Conservation (phyloP, 2,329 filamentous ascomycete species). For the Colletotrichum sublineola region DNA sequence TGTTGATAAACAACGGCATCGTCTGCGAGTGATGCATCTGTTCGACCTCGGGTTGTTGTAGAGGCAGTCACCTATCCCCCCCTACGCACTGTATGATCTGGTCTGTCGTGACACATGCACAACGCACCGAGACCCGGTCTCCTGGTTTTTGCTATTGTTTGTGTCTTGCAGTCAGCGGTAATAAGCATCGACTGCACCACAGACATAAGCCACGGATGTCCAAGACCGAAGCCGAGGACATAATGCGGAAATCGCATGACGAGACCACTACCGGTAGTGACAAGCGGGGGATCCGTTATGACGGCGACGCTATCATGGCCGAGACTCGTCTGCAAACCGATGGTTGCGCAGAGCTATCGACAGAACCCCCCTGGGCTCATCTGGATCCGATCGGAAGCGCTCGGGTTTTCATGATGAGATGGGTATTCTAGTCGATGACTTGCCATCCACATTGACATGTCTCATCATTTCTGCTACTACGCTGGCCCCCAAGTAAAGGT, state of each 20-base stretch:
- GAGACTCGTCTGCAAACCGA: background rate
- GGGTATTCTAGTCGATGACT: background rate
- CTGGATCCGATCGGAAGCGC: constrained; percentile 26
- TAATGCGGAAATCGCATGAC: background rate
- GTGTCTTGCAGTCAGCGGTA: background rate
- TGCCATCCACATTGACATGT: background rate
- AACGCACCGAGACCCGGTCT: background rate
- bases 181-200: background rate
- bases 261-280: too few species aligned
- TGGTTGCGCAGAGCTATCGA: background rate
- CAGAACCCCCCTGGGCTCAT: constrained; percentile 9
- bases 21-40: background rate
- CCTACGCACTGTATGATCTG: background rate
- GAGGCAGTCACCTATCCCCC: background rate
- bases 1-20: constrained; percentile 12
- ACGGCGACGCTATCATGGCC: background rate
- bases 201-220: background rate
- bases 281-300: background rate
- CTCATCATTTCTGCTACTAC: background rate
- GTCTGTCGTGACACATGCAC: background rate
- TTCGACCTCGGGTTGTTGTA: background rate
- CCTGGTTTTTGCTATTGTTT: background rate
- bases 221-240: background rate
- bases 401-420: background rate
- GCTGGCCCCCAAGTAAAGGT: background rate